Evolutionary conservation across 306 rosid genomes (phyloP).

Genomic region (Castanospermum australe): DNA sequence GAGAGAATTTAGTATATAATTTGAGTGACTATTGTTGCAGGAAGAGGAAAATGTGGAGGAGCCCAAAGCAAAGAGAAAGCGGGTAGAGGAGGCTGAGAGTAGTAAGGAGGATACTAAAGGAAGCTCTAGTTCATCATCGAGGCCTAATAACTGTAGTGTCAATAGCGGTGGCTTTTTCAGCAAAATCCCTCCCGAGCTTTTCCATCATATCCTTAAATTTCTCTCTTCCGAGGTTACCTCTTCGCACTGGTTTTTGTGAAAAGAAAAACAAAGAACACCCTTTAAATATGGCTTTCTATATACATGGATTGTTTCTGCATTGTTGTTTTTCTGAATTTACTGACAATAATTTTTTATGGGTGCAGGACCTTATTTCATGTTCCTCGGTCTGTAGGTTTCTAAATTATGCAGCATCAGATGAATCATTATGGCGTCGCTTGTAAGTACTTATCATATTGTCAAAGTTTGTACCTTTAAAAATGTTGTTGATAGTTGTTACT

Average conservation of each 20-base stretch:
- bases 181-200: conserved; percentile 81
- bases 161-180: conserved; percentile 53
- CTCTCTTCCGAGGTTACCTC: conserved; percentile 77
- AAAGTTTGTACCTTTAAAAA: conserved; percentile 1
- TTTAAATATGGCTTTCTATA: background rate
- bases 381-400: conserved; percentile 77
- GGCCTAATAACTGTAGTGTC: conserved; percentile 18
- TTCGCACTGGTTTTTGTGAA: background rate
- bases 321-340: conserved; percentile 8
- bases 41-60: conserved; percentile 51
- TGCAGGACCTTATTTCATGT: conserved; percentile 88
- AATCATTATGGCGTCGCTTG: conserved; percentile 94
- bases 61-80: conserved; percentile 58
- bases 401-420: conserved; percentile 85
- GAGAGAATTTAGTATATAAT: background rate
- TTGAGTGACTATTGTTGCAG: conserved; percentile 38
- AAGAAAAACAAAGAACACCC: background rate
- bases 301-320: background rate
- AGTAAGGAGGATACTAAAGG: background rate
- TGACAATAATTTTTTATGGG: conserved; percentile 17
- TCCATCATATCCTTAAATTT: conserved; percentile 80
- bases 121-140: conserved; percentile 22
- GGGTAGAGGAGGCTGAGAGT: conserved; percentile 31
- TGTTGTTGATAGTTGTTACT: conserved; percentile 6
- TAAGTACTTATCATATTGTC: conserved; percentile 39